These are phyloP conservation scores for Trametes meyenii DNA, from an alignment of 768 basidiomycete genomes.

Conservation along the genomic window DNA sequence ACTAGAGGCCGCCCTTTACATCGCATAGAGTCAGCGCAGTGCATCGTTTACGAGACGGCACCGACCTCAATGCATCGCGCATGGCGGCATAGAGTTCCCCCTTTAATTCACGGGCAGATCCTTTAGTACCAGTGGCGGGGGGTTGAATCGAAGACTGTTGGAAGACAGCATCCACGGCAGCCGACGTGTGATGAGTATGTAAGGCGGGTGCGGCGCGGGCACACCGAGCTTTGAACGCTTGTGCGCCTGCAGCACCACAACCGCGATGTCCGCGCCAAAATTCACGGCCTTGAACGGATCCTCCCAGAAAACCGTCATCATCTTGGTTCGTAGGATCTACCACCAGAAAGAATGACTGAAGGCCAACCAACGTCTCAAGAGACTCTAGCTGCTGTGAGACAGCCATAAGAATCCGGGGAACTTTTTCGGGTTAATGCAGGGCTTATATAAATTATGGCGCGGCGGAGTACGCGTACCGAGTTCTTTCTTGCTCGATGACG, in stretches of 20 bases:
- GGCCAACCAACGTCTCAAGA: conserved; percentile 49
- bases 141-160: neutral
- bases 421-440: conserved; percentile 36
- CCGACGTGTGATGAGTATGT: neutral
- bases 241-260: conserved; percentile 61
- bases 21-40: neutral
- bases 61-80: conserved; percentile 57
- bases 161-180: neutral
- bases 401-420: conserved; percentile 48
- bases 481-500: conserved; percentile 10
- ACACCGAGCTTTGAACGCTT: conserved; percentile 54
- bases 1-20: conserved; percentile 53
- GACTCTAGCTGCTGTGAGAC: conserved; percentile 58
- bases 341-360: conserved; percentile 65
- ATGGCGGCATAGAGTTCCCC: conserved; percentile 57
- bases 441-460: neutral
- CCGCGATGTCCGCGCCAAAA: conserved; percentile 66
- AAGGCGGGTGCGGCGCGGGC: conserved; percentile 26
- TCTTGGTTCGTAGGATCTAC: conserved; percentile 52
- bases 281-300: conserved; percentile 59
- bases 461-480: conserved; percentile 18
- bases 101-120: conserved; percentile 45
- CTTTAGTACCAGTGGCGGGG: neutral
- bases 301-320: conserved; percentile 64
- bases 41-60: neutral